phyloP scores from a whole-genome alignment of 768 basidiomycete species.

The Clitopilus passeckerianus region DNA sequence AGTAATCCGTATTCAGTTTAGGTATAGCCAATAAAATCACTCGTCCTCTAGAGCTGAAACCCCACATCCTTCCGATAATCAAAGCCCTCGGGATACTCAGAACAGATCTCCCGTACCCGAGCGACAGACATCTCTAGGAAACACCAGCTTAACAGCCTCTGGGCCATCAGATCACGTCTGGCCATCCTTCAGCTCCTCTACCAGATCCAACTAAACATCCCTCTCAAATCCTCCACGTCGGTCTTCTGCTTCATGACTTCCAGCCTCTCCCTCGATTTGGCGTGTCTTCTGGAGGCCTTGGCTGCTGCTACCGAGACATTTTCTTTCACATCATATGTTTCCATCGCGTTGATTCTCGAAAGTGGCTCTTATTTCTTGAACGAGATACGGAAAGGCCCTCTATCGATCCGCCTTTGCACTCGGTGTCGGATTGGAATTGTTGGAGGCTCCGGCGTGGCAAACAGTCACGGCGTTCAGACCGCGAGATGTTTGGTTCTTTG shows the following conservation, averaged over 20 bases:
- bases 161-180: not conserved
- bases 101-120: not conserved
- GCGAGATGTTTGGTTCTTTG: no score
- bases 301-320: not conserved
- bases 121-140: not conserved
- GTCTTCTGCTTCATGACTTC: constrained; percentile 9
- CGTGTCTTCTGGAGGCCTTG: not conserved
- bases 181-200: not conserved
- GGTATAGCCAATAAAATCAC: no score
- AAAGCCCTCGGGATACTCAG: not conserved
- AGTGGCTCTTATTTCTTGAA: no score
- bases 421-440: not conserved
- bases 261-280: constrained; percentile 7
- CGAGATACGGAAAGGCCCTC: not conserved
- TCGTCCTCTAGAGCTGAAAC: not conserved
- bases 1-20: no score
- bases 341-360: not conserved
- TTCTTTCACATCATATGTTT: not conserved
- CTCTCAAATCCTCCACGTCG: constrained; percentile 11
- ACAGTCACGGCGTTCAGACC: no score
- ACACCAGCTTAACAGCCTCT: not conserved
- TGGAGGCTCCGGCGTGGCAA: no score
- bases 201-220: constrained; percentile 2
- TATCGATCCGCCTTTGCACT: not conserved
- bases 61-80: not conserved